Evolutionary conservation across 2,329 filamentous ascomycete genomes (phyloP).

Genomic region (Pseudogymnoascus sp.): DNA sequence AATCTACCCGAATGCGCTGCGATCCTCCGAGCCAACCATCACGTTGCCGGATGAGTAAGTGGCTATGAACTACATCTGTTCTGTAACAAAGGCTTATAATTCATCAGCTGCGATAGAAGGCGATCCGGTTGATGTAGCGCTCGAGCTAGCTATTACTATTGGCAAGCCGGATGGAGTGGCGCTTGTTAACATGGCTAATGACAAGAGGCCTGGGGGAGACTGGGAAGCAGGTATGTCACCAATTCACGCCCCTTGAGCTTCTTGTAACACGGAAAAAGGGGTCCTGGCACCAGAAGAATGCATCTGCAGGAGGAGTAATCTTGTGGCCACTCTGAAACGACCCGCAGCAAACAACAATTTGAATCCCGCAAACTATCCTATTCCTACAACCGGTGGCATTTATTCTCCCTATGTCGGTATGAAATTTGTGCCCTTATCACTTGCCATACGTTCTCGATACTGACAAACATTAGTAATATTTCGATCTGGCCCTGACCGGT

Average conservation of each 20-base stretch:
- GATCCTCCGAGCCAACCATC: constrained; percentile 14
- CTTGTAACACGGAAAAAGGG: constrained; percentile 31
- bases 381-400: constrained; percentile 61
- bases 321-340: constrained; percentile 59
- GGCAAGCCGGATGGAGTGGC: constrained; percentile 41
- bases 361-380: constrained; percentile 55
- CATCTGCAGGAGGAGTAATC: constrained; percentile 65
- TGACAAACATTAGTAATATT: constrained; percentile 49
- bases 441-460: background rate
- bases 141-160: constrained; percentile 45
- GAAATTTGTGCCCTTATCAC: constrained; percentile 23
- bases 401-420: constrained; percentile 60
- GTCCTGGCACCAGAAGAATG: constrained; percentile 61
- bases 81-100: background rate
- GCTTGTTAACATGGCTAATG: constrained; percentile 67
- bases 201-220: constrained; percentile 69
- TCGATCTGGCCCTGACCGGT: constrained; percentile 57
- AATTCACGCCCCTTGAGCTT: background rate
- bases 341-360: constrained; percentile 44
- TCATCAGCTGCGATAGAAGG: constrained; percentile 40
- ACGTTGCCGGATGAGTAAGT: constrained; percentile 14
- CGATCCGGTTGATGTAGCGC: constrained; percentile 53
- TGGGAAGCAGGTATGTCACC: constrained; percentile 55
- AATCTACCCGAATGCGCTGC: constrained; percentile 12
- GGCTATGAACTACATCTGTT: background rate